Base-by-base conservation (phyloP, 768 basidiomycete species). In the Fibroporia radiculosa region DNA sequence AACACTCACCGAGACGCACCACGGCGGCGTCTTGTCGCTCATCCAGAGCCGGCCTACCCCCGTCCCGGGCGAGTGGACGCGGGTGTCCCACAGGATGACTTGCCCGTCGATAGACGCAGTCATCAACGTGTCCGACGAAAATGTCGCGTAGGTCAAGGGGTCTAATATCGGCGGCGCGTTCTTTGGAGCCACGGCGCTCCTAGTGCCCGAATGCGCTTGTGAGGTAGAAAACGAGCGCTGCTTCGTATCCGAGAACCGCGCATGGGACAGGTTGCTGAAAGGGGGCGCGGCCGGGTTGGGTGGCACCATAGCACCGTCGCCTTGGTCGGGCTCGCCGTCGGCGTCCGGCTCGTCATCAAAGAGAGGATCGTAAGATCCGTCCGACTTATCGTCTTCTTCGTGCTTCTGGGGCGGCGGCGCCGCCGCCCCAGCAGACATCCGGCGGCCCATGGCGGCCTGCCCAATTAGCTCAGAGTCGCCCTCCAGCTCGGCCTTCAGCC, bases 61-160 rank as follows among this genome's bases (percentile, higher is more conserved):
- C 31, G 62, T 68, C 23, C 83, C 80, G 29, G 74, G 65, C 6
- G 71, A 70, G 43, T 81, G 69, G 26, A 77, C 78, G 51, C 95
- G 70, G 56, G 82, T 75, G 60, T 99, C 95, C 85, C 95, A 95
- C 11, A 99, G 62, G 37, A 93, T 76, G 13, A 97, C 77, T 59
- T 93, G 88, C 1, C 96, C 95, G 55, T 98, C 93, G 53, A 95
- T 84, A 7, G 81, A 83, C 24, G 88, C 82, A 8, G 89, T 92
- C 77, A 99, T 74, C 22, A 98, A 63, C 16, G 95, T 59, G 59
- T 97, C 90, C 7, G 82, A 67, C 7, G 92, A 93, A 63, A 80
- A 88, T 10, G 72, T 65, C 11, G 73, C 59, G 53, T 82, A 90
- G 10, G 67, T 68, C 8, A 69, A 59, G 0, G 75, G 65, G 51